Base-by-base conservation (phyloP, 164 flowering plant species). In the Vitis rotundifolia region DNA sequence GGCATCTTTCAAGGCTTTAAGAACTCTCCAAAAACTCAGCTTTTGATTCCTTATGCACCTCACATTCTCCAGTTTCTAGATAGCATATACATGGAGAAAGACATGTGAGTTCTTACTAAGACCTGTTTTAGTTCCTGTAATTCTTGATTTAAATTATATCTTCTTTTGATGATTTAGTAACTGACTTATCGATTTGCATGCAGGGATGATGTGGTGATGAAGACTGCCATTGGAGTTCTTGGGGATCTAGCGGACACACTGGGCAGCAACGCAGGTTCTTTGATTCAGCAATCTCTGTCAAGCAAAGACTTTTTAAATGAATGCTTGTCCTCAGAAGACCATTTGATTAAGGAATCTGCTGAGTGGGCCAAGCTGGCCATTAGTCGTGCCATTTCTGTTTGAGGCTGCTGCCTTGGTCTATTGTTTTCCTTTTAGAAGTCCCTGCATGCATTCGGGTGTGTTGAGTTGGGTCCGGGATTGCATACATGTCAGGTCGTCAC, bases 231-330 rank as follows among this genome's bases (percentile, higher is more conserved):
- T 68, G 94, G 94, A 3, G 91, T 88, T 18, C 85, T 91, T 16
- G 97, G 97, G 72, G 97, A 91, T 84, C 82, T 92, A 31, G 94
- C 97, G 4, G 97, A 91, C 76, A 90, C 92, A 50, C 85, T 91
- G 71, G 94, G 93, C 73, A 79, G 82, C 74, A 83, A 85, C 77
- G 94, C 93, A 16, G 89, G 86, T 75, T 73, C 91, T 66, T 77
- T 91, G 75, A 87, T 91, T 75, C 89, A 83, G 77, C 93, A 88
- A 59, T 86, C 93, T 64, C 75, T 81, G 47, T 85, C 90, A 59
- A 79, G 93, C 86, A 88, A 81, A 76, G 89, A 87, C 53, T 90
- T 89, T 71, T 74, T 90, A 56, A 83, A 82, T 68, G 97, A 91
- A 78, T 91, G 97, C 77, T 79, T 91, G 80, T 79, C 89, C 53